phyloP scores from a whole-genome alignment of 371 early-diverging fungal genomes.

The Syncephalis plumigaleata region DNA sequence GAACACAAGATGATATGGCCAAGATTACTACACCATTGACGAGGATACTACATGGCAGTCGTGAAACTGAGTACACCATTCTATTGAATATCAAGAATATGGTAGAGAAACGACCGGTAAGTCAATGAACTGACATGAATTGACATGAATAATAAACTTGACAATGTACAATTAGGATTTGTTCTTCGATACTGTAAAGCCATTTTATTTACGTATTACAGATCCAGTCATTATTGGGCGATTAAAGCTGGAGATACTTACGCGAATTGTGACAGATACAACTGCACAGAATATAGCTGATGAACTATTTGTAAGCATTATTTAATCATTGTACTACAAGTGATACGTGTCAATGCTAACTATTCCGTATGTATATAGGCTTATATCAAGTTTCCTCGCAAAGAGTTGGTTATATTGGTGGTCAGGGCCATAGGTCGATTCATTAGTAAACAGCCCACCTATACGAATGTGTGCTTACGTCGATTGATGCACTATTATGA shows the following conservation, averaged over 20 bases:
- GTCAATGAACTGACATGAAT: neutral
- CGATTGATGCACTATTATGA: no score
- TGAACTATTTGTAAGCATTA: neutral
- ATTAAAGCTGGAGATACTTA: slow-evolving; percentile 71
- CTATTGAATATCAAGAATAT: slow-evolving; percentile 62
- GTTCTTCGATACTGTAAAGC: slow-evolving; percentile 48
- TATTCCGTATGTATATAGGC: slow-evolving; percentile 21
- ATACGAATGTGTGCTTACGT: no score
- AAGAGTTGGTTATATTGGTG: slow-evolving; percentile 45
- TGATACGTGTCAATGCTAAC: slow-evolving; percentile 10
- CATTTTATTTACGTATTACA: slow-evolving; percentile 62
- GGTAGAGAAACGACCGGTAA: slow-evolving; percentile 44
- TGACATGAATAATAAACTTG: neutral
- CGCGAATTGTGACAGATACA: slow-evolving; percentile 23
- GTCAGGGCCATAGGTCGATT: slow-evolving; percentile 58
- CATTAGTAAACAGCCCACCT: slow-evolving; percentile 16
- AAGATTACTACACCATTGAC: slow-evolving; percentile 56
- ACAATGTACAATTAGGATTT: slow-evolving; percentile 21
- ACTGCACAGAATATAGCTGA: slow-evolving; percentile 17
- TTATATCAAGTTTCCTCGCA: slow-evolving; percentile 20
- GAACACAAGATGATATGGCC: slow-evolving; percentile 36
- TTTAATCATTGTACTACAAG: neutral
- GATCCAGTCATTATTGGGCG: slow-evolving; percentile 65
- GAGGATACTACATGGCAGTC: slow-evolving; percentile 46
- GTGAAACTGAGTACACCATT: slow-evolving; percentile 63